Percentiles rank a stretch among this genome's conserved stretches.
phyloP scores from a whole-genome alignment of 2,329 filamentous ascomycete genomes.

The Talaromyces verruculosus region DNA sequence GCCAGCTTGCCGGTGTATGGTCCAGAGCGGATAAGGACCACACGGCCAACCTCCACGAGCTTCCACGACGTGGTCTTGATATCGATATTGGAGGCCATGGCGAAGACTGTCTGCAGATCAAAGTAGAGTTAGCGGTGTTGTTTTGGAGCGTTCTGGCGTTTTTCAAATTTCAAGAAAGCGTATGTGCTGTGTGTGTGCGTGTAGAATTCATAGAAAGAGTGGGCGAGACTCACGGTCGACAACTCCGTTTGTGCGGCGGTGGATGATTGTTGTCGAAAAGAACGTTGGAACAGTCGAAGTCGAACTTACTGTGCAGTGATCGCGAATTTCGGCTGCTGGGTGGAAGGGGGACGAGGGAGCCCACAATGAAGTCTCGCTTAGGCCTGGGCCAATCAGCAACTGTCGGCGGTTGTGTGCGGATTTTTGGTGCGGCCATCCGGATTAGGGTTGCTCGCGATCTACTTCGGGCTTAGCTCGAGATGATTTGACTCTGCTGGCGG shows the following conservation, averaged over 20 bases:
- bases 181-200: neutral
- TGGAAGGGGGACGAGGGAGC: constrained; percentile 21
- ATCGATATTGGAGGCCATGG: constrained; percentile 79
- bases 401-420: constrained; percentile 7
- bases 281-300: constrained; percentile 30
- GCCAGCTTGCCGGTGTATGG: constrained; percentile 83
- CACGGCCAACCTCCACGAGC: constrained; percentile 96
- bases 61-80: constrained; percentile 85
- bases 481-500: constrained; percentile 8
- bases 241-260: constrained; percentile 38
- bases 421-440: constrained; percentile 28
- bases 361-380: constrained; percentile 46
- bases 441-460: constrained; percentile 35
- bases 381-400: constrained; percentile 31
- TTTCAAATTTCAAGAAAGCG: neutral
- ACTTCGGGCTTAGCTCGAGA: constrained; percentile 3
- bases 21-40: constrained; percentile 86
- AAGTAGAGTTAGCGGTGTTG: neutral
- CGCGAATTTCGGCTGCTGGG: constrained; percentile 42
- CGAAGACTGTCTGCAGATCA: constrained; percentile 57
- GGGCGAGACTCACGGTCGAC: constrained; percentile 43
- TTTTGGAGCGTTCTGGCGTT: neutral
- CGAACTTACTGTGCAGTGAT: constrained; percentile 34
- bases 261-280: constrained; percentile 43
- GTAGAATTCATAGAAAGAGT: neutral